Evolutionary conservation across 345 rosid genomes (phyloP).

Genomic region (Lepidium didymum): DNA sequence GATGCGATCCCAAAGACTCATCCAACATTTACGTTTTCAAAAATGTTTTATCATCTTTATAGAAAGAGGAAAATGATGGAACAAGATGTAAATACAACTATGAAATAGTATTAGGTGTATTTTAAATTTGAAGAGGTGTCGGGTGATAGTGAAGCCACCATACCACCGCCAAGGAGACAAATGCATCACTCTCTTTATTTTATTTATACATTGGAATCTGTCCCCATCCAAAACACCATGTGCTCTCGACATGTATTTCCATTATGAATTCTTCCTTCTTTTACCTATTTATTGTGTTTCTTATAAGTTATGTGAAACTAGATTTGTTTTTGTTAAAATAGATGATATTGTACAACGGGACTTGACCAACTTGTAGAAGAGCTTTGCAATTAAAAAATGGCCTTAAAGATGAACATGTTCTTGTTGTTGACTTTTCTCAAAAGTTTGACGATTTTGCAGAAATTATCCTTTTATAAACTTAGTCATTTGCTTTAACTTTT

Average conservation of each 20-base stretch:
- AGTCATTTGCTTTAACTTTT: too few species aligned
- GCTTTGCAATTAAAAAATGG: neutral
- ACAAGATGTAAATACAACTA: neutral
- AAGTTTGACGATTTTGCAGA: neutral
- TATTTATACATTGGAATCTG: slow-evolving; percentile 14
- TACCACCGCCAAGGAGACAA: slow-evolving; percentile 38
- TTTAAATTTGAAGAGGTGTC: slow-evolving; percentile 19
- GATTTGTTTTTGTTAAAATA: neutral
- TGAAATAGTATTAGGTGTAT: neutral
- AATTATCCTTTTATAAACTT: too few species aligned
- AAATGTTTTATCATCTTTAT: neutral
- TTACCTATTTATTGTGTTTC: neutral
- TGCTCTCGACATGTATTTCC: slow-evolving; percentile 28
- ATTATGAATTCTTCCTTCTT: slow-evolving; percentile 1
- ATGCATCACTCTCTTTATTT: neutral
- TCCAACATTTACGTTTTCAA: slow-evolving; percentile 19
- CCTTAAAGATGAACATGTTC: neutral
- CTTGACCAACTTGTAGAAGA: neutral
- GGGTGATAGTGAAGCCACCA: slow-evolving; percentile 28
- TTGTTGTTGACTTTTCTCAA: neutral
- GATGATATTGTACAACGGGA: neutral
- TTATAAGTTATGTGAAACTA: neutral
- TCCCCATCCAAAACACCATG: slow-evolving; percentile 19
- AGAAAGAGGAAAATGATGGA: slow-evolving; percentile 7
- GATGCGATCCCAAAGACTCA: slow-evolving; percentile 8